Percentiles rank a stretch among this genome's conserved stretches.
Conservation (phyloP, 768 basidiomycete genomes). For the Mycena galericulata region DNA sequence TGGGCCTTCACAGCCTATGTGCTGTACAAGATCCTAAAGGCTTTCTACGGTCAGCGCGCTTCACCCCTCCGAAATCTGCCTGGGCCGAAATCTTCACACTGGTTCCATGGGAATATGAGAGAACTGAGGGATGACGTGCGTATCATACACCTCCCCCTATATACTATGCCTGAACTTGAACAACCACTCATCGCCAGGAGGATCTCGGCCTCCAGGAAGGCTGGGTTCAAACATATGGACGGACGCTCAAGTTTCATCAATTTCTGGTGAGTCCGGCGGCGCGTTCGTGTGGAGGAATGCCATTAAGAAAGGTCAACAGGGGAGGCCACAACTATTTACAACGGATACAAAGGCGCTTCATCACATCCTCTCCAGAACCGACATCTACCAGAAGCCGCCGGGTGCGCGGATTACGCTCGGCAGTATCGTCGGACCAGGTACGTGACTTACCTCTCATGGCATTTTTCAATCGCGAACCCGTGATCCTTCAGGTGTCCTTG, state of each 20-base stretch:
- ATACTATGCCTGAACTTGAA: neutral
- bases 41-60: neutral
- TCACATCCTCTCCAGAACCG: constrained; percentile 20
- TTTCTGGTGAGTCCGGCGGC: constrained; percentile 1
- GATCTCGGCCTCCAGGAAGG: constrained; percentile 2
- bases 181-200: neutral
- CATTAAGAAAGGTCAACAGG: neutral
- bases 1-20: neutral
- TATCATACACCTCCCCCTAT: neutral
- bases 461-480: neutral
- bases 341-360: constrained; percentile 25
- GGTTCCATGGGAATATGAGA: constrained; percentile 23
- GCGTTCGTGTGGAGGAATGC: neutral
- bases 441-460: neutral
- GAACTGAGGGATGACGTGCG: constrained; percentile 11
- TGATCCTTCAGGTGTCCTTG: constrained; percentile 49
- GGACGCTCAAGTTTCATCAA: neutral
- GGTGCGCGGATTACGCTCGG: constrained; percentile 5
- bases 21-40: neutral
- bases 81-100: constrained; percentile 23
- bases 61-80: constrained; percentile 2
- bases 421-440: constrained; percentile 20
- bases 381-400: constrained; percentile 22
- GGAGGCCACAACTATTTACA: neutral
- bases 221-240: constrained; percentile 5